These are phyloP conservation scores for Phlyctochytrium arcticum DNA, from an alignment of 192 early-diverging fungal genomes.

Conservation along the genomic window DNA sequence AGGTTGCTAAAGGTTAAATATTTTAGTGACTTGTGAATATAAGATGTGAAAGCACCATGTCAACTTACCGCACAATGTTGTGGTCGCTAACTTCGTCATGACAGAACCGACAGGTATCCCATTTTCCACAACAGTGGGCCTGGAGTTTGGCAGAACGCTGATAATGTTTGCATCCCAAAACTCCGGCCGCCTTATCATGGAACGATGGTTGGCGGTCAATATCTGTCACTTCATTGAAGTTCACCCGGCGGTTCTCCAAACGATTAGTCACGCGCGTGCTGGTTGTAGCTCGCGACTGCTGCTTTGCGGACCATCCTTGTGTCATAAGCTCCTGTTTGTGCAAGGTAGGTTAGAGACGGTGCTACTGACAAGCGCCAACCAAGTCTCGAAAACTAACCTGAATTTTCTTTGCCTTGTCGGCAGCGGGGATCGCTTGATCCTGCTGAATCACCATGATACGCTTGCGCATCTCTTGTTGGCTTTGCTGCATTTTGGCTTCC, in stretches of 20 bases:
- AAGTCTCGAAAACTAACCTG: constrained; percentile 50
- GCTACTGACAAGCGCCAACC: background rate
- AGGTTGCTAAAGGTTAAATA: constrained; percentile 44
- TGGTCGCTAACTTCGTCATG: constrained; percentile 69
- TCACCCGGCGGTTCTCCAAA: constrained; percentile 27
- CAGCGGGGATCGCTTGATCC: constrained; percentile 43
- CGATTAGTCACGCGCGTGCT: constrained; percentile 26
- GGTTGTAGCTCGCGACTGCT: constrained; percentile 25
- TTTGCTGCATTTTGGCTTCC: constrained; percentile 19
- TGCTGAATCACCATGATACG: constrained; percentile 67
- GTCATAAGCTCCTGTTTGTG: constrained; percentile 51
- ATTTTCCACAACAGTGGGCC: constrained; percentile 71
- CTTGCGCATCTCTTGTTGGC: constrained; percentile 54
- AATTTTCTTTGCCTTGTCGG: constrained; percentile 66
- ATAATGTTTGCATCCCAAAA: constrained; percentile 79
- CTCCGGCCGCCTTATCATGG: constrained; percentile 43
- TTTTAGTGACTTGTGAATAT: no score
- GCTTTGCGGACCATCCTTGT: constrained; percentile 42
- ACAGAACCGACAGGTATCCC: constrained; percentile 76
- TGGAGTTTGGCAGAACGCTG: constrained; percentile 70
- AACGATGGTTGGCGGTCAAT: constrained; percentile 45
- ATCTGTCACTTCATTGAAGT: constrained; percentile 36
- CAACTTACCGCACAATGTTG: constrained; percentile 60
- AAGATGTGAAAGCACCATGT: no score
- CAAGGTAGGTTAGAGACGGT: background rate